Conservation (phyloP, 106 monocot species). For the Dendrobium officinale region DNA sequence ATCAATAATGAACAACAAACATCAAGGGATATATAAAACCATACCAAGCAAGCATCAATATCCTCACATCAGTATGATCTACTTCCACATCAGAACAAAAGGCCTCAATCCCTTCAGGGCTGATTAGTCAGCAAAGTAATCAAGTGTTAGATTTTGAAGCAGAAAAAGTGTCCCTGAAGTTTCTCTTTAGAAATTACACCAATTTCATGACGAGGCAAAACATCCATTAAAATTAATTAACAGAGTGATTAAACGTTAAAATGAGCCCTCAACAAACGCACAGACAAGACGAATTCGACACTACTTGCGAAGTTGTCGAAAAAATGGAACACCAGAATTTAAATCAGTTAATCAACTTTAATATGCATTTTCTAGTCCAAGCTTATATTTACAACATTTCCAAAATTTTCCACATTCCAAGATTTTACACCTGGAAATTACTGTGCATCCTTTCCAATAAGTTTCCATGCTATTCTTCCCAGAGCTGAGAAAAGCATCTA, state of each 20-base stretch:
- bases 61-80: constrained; percentile 82
- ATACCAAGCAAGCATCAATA: constrained; percentile 98
- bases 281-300: background rate
- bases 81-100: constrained; percentile 77
- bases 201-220: background rate
- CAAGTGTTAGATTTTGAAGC: background rate
- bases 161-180: background rate
- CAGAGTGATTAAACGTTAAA: background rate
- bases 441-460: background rate
- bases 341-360: background rate
- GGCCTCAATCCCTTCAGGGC: constrained; percentile 90
- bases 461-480: background rate
- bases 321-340: background rate
- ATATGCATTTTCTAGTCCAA: constrained; percentile 1
- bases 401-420: background rate
- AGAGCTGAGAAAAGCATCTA: background rate
- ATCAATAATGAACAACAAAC: background rate
- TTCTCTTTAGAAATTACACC: background rate
- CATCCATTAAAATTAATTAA: background rate
- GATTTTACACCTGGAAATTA: background rate
- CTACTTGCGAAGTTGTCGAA: background rate
- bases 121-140: constrained; percentile 17
- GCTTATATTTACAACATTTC: background rate
- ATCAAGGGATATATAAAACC: background rate
- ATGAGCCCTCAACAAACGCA: background rate